Percentiles rank a stretch among this genome's conserved stretches.
Evolutionary conservation across 2,329 filamentous ascomycete genomes (phyloP).

Genomic region (Talaromyces sp.): DNA sequence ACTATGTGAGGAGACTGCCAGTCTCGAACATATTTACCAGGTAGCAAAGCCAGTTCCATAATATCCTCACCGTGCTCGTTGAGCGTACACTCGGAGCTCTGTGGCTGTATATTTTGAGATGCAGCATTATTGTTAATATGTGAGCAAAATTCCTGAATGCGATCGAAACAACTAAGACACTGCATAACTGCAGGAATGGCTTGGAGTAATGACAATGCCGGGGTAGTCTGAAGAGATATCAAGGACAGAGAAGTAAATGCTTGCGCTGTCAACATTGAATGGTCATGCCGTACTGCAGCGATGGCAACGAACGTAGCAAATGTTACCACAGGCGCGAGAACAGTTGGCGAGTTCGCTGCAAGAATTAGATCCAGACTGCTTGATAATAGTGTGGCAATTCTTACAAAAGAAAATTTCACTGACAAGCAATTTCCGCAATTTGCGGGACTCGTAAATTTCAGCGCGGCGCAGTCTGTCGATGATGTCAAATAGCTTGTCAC

Average conservation of each 20-base stretch:
- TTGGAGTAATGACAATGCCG: conserved; percentile 8
- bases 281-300: conserved; percentile 2
- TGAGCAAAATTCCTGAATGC: not conserved
- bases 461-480: not conserved
- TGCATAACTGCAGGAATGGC: not conserved
- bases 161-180: not conserved
- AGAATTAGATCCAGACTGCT: not conserved
- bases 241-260: conserved; percentile 23
- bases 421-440: not conserved
- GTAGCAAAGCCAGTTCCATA: not conserved
- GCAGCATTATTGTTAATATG: not conserved
- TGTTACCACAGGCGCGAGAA: conserved; percentile 2
- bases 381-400: not conserved
- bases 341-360: not conserved
- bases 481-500: not conserved
- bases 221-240: conserved; percentile 18
- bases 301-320: conserved; percentile 18
- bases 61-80: not conserved
- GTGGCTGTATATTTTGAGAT: too few relatives aligned
- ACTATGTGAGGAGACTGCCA: not conserved
- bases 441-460: not conserved
- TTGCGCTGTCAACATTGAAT: conserved; percentile 14
- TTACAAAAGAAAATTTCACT: not conserved
- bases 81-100: too few relatives aligned
- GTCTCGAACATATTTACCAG: not conserved